A percentile compares a stretch with the other conserved stretches of the same genome.
Evolutionary conservation across 768 basidiomycete genomes (phyloP).

Genomic region (Leccinellum rugosiceps): DNA sequence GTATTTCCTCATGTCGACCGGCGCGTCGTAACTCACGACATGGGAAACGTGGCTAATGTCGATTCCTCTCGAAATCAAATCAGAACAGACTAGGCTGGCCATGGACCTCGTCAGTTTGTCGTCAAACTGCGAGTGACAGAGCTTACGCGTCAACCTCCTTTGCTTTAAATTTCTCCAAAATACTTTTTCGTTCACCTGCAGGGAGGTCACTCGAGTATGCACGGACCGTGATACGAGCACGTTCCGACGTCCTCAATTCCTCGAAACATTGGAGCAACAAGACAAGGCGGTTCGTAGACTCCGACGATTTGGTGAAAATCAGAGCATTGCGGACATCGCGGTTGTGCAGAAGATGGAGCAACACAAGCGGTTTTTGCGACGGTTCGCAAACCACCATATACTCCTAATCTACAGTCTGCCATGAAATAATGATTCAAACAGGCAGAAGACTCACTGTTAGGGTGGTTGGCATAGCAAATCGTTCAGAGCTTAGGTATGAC

Average conservation of each 20-base stretch:
- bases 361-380: slow-evolving; percentile 79
- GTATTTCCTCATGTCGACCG: slow-evolving; percentile 98
- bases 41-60: slow-evolving; percentile 91
- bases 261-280: slow-evolving; percentile 81
- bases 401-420: slow-evolving; percentile 53
- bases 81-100: slow-evolving; percentile 87
- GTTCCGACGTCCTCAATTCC: slow-evolving; percentile 34
- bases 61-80: slow-evolving; percentile 92
- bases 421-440: background rate
- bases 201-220: slow-evolving; percentile 89
- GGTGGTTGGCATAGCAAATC: slow-evolving; percentile 77
- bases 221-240: slow-evolving; percentile 42
- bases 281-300: slow-evolving; percentile 82
- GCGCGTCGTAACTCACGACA: slow-evolving; percentile 93
- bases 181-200: slow-evolving; percentile 63
- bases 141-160: slow-evolving; percentile 82
- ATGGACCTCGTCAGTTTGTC: slow-evolving; percentile 4
- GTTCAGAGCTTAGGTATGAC: slow-evolving; percentile 63
- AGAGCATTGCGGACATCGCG: slow-evolving; percentile 65
- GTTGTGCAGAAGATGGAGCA: slow-evolving; percentile 80
- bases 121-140: background rate
- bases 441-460: slow-evolving; percentile 52
- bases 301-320: slow-evolving; percentile 96
- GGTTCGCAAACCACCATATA: slow-evolving; percentile 80
- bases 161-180: slow-evolving; percentile 78